Conservation (phyloP, 495 filamentous ascomycete species). For the Annulohypoxylon bovei region DNA sequence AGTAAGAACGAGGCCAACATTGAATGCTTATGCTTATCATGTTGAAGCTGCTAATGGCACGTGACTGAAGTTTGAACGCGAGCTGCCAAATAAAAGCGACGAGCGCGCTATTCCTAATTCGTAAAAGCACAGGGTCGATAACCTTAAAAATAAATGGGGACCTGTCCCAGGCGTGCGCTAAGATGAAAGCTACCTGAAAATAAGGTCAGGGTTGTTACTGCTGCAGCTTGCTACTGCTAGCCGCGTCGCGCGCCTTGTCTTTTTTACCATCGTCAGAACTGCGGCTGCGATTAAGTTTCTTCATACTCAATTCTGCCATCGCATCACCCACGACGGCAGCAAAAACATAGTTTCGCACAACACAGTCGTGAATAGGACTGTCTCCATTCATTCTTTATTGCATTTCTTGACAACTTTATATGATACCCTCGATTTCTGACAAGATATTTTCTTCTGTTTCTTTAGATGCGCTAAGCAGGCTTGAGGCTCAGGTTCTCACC, state of each 20-base stretch:
- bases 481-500: slow-evolving; percentile 22
- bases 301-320: slow-evolving; percentile 13
- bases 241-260: slow-evolving; percentile 28
- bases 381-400: slow-evolving; percentile 22
- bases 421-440: slow-evolving; percentile 34
- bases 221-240: neutral
- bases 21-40: too few relatives aligned
- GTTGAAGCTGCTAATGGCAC: too few relatives aligned
- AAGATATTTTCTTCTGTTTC: neutral
- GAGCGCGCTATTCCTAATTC: too few relatives aligned
- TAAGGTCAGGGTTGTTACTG: slow-evolving; percentile 5
- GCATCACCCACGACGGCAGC: slow-evolving; percentile 19
- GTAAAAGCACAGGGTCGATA: too few relatives aligned
- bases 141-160: neutral
- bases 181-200: neutral
- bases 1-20: too few relatives aligned
- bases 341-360: slow-evolving; percentile 8
- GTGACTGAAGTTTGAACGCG: too few relatives aligned
- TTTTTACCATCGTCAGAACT: slow-evolving; percentile 23
- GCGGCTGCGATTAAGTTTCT: slow-evolving; percentile 19
- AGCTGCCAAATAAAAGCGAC: too few relatives aligned
- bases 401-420: slow-evolving; percentile 26
- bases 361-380: slow-evolving; percentile 3
- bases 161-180: neutral
- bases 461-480: slow-evolving; percentile 14